Base-by-base conservation (phyloP, 345 rosid species). In the Toxicodendron radicans region DNA sequence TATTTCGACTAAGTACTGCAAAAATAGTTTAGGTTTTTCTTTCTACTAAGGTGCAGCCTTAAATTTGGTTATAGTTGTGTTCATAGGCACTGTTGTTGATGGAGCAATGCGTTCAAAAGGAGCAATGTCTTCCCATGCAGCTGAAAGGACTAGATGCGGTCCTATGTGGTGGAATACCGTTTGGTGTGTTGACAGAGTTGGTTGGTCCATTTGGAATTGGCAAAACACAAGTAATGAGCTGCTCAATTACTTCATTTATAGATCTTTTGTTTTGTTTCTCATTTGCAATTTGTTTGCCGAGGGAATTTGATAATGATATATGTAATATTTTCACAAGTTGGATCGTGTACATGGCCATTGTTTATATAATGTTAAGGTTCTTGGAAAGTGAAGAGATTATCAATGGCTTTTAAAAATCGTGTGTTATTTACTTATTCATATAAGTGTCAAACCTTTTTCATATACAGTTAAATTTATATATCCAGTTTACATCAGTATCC, bases 121-220 rank as follows among this genome's bases (percentile, higher is more conserved):
- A 92, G 74, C 80, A 73, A 53, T 68, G 86, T 88, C 89, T 94
- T 51, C 91, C 93, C 18, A 90, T 94, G 2, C 80, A 79, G 17
- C 82, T 94, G 76, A 89, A 85, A 58, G 97, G 98, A 14, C 75
- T 94, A 14, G 97, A 94, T 78, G 83, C 77, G 23, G 86, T 96
- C 27, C 78, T 92, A 27, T 86, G 89, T 23, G 96, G 97, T 64
- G 96, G 97, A 7, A 83, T 94, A 48, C 98, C 97, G 4, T 92
- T 86, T 70, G 94, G 98, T 66, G 98, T 92, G 73, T 70, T 94
- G 46, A 92, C 97, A 0, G 97, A 94, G 80, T 33, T 94, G 70
- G 96, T 92, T 24, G 97, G 98, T 66, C 94, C 96, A 0, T 80
- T 97, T 74, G 98, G 97, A 63, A 90, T 89, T 17, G 98, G 98